These are phyloP conservation scores for Sideroxylon spinosum DNA, from an alignment of 179 eudicot species.

Conservation along the genomic window DNA sequence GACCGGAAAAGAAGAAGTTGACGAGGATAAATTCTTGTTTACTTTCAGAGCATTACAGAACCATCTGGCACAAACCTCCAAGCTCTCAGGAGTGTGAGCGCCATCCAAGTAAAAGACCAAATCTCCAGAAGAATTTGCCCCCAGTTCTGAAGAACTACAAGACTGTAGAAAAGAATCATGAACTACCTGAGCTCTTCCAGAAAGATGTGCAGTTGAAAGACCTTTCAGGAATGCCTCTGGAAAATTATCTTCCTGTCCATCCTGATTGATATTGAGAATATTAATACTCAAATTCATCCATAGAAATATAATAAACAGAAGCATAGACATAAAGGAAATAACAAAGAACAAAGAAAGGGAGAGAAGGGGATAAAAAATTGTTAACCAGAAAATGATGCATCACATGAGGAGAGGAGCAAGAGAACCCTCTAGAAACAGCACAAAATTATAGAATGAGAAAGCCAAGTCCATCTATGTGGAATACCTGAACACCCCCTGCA, in stretches of 20 bases:
- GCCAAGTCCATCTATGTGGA: background rate
- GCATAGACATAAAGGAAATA: too few species aligned
- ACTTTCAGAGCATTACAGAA: constrained; percentile 52
- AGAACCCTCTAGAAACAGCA: background rate
- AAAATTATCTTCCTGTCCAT: constrained; percentile 32
- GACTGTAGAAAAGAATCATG: constrained; percentile 32
- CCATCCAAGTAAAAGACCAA: constrained; percentile 74
- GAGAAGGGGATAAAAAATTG: too few species aligned
- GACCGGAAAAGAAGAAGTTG: constrained; percentile 21
- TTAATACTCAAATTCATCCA: background rate
- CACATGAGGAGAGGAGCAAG: too few species aligned
- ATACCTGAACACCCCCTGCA: background rate
- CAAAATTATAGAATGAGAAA: background rate
- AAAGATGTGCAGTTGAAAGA: constrained; percentile 67
- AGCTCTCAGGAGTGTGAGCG: constrained; percentile 89
- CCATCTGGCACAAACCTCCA: constrained; percentile 84
- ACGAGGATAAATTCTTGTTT: constrained; percentile 17
- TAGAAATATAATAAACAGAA: background rate
- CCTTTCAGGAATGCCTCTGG: constrained; percentile 71
- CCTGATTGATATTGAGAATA: constrained; percentile 28
- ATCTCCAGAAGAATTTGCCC: constrained; percentile 42
- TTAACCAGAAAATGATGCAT: too few species aligned
- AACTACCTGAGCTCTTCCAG: constrained; percentile 77
- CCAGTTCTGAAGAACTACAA: constrained; percentile 15
- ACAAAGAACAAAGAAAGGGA: too few species aligned